A percentile compares a stretch with the other conserved stretches of the same genome.
Conservation (phyloP, 352 stramenopile species). For the Aphanomyces cochlioides region DNA sequence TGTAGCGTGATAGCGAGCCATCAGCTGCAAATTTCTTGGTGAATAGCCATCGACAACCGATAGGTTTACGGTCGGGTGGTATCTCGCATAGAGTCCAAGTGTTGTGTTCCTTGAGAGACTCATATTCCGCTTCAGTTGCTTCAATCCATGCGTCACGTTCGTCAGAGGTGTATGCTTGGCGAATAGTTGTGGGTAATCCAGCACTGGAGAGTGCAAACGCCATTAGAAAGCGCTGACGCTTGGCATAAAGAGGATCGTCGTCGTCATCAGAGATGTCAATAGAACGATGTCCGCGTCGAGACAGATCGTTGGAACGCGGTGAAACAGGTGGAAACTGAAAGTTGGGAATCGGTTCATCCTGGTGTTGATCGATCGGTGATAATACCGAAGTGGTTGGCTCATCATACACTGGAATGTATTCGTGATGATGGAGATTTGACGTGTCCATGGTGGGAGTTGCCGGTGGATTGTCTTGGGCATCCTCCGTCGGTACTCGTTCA, state of each 20-base stretch:
- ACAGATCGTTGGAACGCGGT: not conserved
- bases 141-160: slow-evolving; percentile 5
- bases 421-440: too few species aligned
- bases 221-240: not conserved
- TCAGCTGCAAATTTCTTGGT: slow-evolving; percentile 12
- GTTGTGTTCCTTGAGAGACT: slow-evolving; percentile 14
- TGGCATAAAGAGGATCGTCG: not conserved
- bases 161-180: slow-evolving; percentile 16
- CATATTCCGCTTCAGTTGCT: not conserved
- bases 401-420: too few species aligned
- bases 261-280: slow-evolving; percentile 1
- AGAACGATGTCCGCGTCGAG: not conserved
- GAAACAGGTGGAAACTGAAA: not conserved
- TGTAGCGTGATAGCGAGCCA: slow-evolving; percentile 18
- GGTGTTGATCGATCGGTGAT: not conserved
- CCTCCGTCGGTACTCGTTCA: too few species aligned
- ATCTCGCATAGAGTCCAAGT: slow-evolving; percentile 20
- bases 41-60: slow-evolving; percentile 31
- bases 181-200: slow-evolving; percentile 10
- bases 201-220: not conserved
- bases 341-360: not conserved
- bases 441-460: too few species aligned
- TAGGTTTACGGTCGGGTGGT: slow-evolving; percentile 8
- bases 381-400: too few species aligned
- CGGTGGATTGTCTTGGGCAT: too few species aligned